phyloP scores from a whole-genome alignment of 1,139 yeast genomes.

The Taphrina sp. region DNA sequence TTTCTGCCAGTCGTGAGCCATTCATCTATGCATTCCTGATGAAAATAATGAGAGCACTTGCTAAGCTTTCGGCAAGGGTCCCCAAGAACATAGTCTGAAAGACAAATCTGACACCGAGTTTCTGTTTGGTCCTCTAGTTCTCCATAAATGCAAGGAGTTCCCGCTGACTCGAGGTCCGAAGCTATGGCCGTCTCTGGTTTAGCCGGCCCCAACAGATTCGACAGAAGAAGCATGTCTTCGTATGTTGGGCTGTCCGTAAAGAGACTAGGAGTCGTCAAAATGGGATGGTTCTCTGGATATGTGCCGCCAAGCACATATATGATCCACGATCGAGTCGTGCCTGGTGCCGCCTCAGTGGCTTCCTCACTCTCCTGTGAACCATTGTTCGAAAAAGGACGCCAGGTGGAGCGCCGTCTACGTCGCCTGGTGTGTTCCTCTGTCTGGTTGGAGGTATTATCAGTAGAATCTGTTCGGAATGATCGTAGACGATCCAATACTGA shows the following conservation, averaged over 20 bases:
- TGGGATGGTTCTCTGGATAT: conserved; percentile 52
- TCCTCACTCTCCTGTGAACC: background rate
- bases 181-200: conserved; percentile 50
- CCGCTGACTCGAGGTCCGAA: conserved; percentile 48
- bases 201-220: conserved; percentile 50
- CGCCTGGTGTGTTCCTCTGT: conserved; percentile 1
- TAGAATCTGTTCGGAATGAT: conserved; percentile 8
- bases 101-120: conserved; percentile 54
- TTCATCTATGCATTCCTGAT: conserved; percentile 55
- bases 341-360: conserved; percentile 1
- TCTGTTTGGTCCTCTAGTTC: conserved; percentile 37
- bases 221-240: conserved; percentile 51
- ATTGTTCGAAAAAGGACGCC: conserved; percentile 19
- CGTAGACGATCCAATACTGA: conserved; percentile 27
- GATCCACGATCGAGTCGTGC: conserved; percentile 49
- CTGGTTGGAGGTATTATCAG: conserved; percentile 1
- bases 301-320: conserved; percentile 53
- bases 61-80: conserved; percentile 51
- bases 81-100: conserved; percentile 49
- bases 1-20: conserved; percentile 58
- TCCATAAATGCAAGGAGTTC: conserved; percentile 42
- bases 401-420: conserved; percentile 17
- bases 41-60: conserved; percentile 53
- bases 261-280: conserved; percentile 51
- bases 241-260: conserved; percentile 53